A percentile compares a stretch with the other conserved stretches of the same genome.
phyloP scores from a whole-genome alignment of 306 rosid species.

The Vigna unguiculata region DNA sequence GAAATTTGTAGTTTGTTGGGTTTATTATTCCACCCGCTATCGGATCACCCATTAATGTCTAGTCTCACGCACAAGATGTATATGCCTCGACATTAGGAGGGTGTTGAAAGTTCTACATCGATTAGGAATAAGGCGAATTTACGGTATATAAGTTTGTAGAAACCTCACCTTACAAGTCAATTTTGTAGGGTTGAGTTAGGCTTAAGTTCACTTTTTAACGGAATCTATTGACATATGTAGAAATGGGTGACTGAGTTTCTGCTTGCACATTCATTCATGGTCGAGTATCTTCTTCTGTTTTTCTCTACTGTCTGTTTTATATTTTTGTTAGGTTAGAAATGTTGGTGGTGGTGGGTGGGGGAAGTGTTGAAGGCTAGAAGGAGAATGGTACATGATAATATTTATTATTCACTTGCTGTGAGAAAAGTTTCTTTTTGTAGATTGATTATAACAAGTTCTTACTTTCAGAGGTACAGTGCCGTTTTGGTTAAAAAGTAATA shows the following conservation, averaged over 20 bases:
- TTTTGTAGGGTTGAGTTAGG: too few species aligned
- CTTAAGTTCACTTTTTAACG: too few species aligned
- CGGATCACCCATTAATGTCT: too few species aligned
- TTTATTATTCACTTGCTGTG: neutral
- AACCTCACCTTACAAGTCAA: too few species aligned
- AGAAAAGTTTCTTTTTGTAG: neutral
- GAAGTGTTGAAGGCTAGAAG: neutral
- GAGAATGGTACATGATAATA: neutral
- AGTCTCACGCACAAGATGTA: too few species aligned
- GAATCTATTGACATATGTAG: too few species aligned
- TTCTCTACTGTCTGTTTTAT: neutral
- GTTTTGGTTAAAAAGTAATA: conserved; percentile 7
- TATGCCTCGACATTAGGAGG: too few species aligned
- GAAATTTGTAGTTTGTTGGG: too few species aligned
- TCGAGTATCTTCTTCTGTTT: neutral
- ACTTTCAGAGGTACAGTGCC: conserved; percentile 5
- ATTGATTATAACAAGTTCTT: conserved; percentile 3
- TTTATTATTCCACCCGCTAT: too few species aligned
- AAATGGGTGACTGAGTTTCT: conserved; percentile 9
- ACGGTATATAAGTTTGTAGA: too few species aligned
- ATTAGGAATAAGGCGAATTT: too few species aligned
- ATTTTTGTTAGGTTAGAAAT: neutral
- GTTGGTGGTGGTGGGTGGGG: neutral
- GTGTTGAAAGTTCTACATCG: too few species aligned
- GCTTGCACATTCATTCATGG: neutral